These are phyloP conservation scores for Botryobasidium botryosum DNA, from an alignment of 768 basidiomycete genomes.

Conservation along the genomic window DNA sequence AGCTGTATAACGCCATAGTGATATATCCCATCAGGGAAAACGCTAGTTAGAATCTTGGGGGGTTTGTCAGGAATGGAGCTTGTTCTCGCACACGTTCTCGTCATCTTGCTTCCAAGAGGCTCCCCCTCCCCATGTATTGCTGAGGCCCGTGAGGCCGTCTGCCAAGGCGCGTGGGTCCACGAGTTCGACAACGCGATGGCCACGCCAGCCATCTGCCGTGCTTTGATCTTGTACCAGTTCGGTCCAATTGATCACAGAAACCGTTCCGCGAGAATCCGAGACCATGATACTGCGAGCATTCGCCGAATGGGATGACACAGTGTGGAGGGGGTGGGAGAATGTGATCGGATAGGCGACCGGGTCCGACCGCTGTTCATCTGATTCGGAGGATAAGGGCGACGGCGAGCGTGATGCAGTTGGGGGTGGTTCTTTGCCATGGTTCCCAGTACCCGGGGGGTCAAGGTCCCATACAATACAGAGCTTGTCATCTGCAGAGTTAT, in stretches of 20 bases:
- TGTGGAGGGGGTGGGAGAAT: slow-evolving; percentile 53
- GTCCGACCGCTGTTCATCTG: background rate
- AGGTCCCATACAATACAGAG: slow-evolving; percentile 81
- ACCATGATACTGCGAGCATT: slow-evolving; percentile 53
- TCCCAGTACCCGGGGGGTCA: slow-evolving; percentile 24
- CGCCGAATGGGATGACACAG: slow-evolving; percentile 55
- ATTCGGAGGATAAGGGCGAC: background rate
- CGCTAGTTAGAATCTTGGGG: background rate
- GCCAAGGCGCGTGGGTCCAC: slow-evolving; percentile 50
- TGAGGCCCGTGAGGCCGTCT: slow-evolving; percentile 30
- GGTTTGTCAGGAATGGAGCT: slow-evolving; percentile 1
- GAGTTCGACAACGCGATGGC: slow-evolving; percentile 50
- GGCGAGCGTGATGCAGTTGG: background rate
- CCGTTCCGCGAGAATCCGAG: slow-evolving; percentile 52
- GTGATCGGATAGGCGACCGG: slow-evolving; percentile 32
- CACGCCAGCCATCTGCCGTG: slow-evolving; percentile 38
- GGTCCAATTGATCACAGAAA: slow-evolving; percentile 72
- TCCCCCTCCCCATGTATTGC: slow-evolving; percentile 35
- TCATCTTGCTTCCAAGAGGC: slow-evolving; percentile 57
- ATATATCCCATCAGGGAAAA: background rate
- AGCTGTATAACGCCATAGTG: slow-evolving; percentile 30
- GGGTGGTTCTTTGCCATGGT: slow-evolving; percentile 1
- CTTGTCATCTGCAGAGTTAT: slow-evolving; percentile 41
- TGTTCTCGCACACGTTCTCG: slow-evolving; percentile 43
- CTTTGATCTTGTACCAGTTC: slow-evolving; percentile 33